Evolutionary conservation across 805 yeast genomes (phyloP), one percentile per base, ranked within the genome.

Genomic region (Brettanomyces sp.): DNA sequence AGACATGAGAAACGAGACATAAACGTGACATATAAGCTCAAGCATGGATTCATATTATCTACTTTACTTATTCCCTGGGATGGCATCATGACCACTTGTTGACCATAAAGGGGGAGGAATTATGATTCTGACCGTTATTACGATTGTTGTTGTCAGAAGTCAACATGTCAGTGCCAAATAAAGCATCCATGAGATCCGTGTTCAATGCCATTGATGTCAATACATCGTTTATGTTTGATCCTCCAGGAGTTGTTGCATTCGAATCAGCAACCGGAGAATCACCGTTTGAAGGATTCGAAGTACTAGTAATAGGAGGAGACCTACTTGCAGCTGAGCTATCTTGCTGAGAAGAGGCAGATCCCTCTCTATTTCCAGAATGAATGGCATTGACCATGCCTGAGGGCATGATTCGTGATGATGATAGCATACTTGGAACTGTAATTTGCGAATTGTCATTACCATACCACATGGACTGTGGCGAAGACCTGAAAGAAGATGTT

Each of bases 171-270:
- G 56, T 53, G 18, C 65, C 65, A 50, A 61, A 61, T 4, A 62
- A 33, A 2, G 58, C 60, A 45, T 62, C 65, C 60, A 62, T 61
- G 23, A 62, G 44, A 32, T 62, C 66, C 3, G 64, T 59, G 36
- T 61, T 60, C 13, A 62, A 43, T 6, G 52, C 47, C 52, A 61
- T 54, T 1, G 64, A 54, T 43, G 47, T 57, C 30, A 61, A 44
- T 1, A 59, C 62, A 30, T 52, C 62, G 41, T 58, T 60, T 18
- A 58, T 54, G 34, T 56, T 54, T 21, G 51, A n/a, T 4, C 39
- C 21, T 4, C 33, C 28, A 12, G 45, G 45, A n/a, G 48, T 30
- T 39, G 35, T 8, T 4, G 40, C 21, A 4, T 45, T n/a, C 18
- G 48, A 32, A 6, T 37, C 49, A 11, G 41, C 38, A 9, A 22